These are phyloP conservation scores for Jamesozyma spencerorum DNA, from an alignment of 805 yeast species.

Conservation along the genomic window DNA sequence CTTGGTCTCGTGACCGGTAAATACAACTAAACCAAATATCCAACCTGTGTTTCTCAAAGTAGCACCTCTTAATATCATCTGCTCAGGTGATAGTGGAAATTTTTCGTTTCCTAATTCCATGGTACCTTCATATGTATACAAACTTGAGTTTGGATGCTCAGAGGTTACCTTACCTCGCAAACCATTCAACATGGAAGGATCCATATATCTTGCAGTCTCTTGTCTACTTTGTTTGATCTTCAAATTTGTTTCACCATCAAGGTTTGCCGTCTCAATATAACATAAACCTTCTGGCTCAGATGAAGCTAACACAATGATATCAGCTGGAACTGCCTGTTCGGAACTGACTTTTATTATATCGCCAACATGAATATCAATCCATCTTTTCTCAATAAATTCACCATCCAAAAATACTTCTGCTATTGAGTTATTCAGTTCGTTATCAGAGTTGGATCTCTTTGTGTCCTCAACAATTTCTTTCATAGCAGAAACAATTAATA, in stretches of 20 bases:
- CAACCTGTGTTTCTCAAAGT: slow-evolving; percentile 88
- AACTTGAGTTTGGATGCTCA: slow-evolving; percentile 88
- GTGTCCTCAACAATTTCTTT: slow-evolving; percentile 88
- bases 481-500: slow-evolving; percentile 79
- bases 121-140: slow-evolving; percentile 93
- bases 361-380: slow-evolving; percentile 88
- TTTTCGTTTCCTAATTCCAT: slow-evolving; percentile 43
- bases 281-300: slow-evolving; percentile 98
- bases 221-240: slow-evolving; percentile 83
- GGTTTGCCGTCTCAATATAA: slow-evolving; percentile 92
- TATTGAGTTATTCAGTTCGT: slow-evolving; percentile 73
- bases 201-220: slow-evolving; percentile 67
- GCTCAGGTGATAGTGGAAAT: slow-evolving; percentile 81
- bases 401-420: slow-evolving; percentile 60
- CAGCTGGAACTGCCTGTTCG: slow-evolving; percentile 93
- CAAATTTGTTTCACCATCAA: slow-evolving; percentile 95
- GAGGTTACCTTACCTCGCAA: slow-evolving; percentile 58
- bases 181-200: slow-evolving; percentile 48
- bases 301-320: slow-evolving; percentile 70
- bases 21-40: slow-evolving; percentile 88
- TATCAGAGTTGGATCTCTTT: slow-evolving; percentile 81
- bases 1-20: slow-evolving; percentile 97
- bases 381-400: slow-evolving; percentile 54
- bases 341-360: slow-evolving; percentile 77
- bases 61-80: slow-evolving; percentile 88